Conservation (phyloP, 805 yeast genomes). For the Groenewaldozyma salmanticensis region DNA sequence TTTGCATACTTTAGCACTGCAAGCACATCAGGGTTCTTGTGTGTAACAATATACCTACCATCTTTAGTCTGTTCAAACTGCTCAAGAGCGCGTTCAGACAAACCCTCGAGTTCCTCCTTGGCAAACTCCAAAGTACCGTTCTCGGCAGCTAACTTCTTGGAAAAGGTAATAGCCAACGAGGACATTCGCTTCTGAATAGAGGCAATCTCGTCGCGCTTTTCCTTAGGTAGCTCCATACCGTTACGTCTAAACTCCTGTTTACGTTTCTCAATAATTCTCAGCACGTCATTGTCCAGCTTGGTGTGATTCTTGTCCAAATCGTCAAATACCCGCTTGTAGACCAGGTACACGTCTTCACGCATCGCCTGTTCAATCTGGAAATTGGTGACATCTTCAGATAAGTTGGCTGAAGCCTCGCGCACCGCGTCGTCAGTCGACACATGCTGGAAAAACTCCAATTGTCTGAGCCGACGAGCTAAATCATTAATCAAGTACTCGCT, state of each 20-base stretch:
- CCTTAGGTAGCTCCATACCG: constrained; percentile 56
- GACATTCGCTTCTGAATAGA: constrained; percentile 51
- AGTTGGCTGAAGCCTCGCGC: constrained; percentile 60
- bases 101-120: constrained; percentile 58
- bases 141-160: constrained; percentile 64
- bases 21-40: constrained; percentile 69
- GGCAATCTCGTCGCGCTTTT: constrained; percentile 46
- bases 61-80: constrained; percentile 38
- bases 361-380: constrained; percentile 53
- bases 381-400: constrained; percentile 48
- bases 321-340: constrained; percentile 44
- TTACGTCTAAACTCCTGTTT: constrained; percentile 51
- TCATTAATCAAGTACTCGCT: constrained; percentile 43
- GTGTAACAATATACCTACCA: constrained; percentile 52
- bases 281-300: constrained; percentile 39
- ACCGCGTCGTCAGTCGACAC: constrained; percentile 56
- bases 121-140: constrained; percentile 52
- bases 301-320: constrained; percentile 27
- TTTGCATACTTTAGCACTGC: constrained; percentile 72
- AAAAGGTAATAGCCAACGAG: constrained; percentile 44
- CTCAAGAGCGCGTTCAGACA: constrained; percentile 53
- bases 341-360: constrained; percentile 57
- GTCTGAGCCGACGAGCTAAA: constrained; percentile 36
- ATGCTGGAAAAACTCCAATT: constrained; percentile 59
- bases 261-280: constrained; percentile 46